A percentile compares a stretch with the other conserved stretches of the same genome.
phyloP scores from a whole-genome alignment of 352 stramenopile genomes.

The Pythium periplocum region DNA sequence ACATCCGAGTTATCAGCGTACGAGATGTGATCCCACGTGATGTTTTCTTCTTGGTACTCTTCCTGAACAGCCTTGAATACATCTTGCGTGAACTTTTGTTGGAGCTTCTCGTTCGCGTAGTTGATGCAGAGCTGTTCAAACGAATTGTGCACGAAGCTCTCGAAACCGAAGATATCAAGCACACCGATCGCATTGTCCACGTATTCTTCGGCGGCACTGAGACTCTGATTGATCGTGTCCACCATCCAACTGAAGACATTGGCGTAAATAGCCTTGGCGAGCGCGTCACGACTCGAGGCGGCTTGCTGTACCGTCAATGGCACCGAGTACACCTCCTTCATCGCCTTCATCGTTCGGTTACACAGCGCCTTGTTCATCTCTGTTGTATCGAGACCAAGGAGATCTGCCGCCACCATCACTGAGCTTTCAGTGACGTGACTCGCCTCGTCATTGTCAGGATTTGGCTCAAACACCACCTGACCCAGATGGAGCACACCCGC shows the following conservation, averaged over 20 bases:
- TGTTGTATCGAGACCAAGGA: constrained; percentile 43
- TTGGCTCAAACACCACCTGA: constrained; percentile 44
- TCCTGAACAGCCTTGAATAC: constrained; percentile 63
- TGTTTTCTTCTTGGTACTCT: constrained; percentile 57
- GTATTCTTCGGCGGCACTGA: constrained; percentile 22
- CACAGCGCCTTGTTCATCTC: constrained; percentile 58
- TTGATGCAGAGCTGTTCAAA: constrained; percentile 97
- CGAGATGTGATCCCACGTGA: constrained; percentile 78
- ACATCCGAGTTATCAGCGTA: constrained; percentile 80
- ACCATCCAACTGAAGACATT: constrained; percentile 97
- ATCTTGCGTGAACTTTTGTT: constrained; percentile 84
- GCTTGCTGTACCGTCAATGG: constrained; percentile 62
- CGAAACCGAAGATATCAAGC: constrained; percentile 90
- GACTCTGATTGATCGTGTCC: constrained; percentile 78
- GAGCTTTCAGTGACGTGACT: constrained; percentile 33
- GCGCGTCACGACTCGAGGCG: constrained; percentile 83
- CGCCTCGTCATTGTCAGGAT: constrained; percentile 53
- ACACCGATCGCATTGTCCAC: constrained; percentile 60
- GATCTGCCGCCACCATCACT: constrained; percentile 29
- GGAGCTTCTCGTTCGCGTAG: constrained; percentile 92
- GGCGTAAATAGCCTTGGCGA: constrained; percentile 94
- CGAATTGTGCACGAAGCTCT: constrained; percentile 85
- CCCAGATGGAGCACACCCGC: constrained; percentile 81
- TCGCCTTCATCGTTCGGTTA: constrained; percentile 63
- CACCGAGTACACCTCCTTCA: constrained; percentile 60